phyloP scores from a whole-genome alignment of 371 early-diverging fungal species.

The Rhizopus sp. region DNA sequence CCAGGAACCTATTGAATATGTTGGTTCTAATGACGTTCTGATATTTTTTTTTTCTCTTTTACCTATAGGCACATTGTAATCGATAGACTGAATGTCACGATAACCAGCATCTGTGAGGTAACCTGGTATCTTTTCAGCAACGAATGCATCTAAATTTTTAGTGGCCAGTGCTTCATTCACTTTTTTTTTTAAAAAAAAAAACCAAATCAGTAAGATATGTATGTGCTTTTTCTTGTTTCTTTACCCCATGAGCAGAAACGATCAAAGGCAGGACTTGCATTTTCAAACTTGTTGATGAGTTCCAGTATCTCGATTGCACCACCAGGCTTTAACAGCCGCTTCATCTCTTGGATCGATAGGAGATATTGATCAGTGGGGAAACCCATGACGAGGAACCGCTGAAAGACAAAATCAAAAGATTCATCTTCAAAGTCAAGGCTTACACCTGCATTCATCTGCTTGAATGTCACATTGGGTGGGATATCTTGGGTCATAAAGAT shows the following conservation, averaged over 20 bases:
- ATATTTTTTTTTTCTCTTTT: neutral
- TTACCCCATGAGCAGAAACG: slow-evolving; percentile 43
- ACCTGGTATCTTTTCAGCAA: slow-evolving; percentile 38
- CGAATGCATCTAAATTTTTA: slow-evolving; percentile 39
- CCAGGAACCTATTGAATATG: slow-evolving; percentile 29
- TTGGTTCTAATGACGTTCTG: neutral
- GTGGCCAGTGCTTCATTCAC: slow-evolving; percentile 34
- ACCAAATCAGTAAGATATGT: neutral
- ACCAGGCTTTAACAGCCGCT: slow-evolving; percentile 40
- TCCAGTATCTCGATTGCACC: slow-evolving; percentile 48
- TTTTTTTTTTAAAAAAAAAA: slow-evolving; percentile 3
- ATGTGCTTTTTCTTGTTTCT: neutral
- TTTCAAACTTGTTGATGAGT: slow-evolving; percentile 35
- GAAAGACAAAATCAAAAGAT: slow-evolving; percentile 49
- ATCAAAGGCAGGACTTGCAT: slow-evolving; percentile 37
- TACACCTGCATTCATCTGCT: slow-evolving; percentile 32
- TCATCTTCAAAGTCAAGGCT: slow-evolving; percentile 37
- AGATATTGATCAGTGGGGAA: slow-evolving; percentile 36
- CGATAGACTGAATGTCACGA: slow-evolving; percentile 21
- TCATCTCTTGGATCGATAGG: slow-evolving; percentile 36
- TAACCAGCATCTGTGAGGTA: slow-evolving; percentile 33
- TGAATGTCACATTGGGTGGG: slow-evolving; percentile 38
- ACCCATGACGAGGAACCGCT: slow-evolving; percentile 52
- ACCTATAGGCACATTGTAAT: slow-evolving; percentile 43
- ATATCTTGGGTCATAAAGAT: slow-evolving; percentile 29